These are phyloP conservation scores for Pseudocercospora pini-densiflorae DNA, from an alignment of 2,329 filamentous ascomycete species.

Conservation along the genomic window DNA sequence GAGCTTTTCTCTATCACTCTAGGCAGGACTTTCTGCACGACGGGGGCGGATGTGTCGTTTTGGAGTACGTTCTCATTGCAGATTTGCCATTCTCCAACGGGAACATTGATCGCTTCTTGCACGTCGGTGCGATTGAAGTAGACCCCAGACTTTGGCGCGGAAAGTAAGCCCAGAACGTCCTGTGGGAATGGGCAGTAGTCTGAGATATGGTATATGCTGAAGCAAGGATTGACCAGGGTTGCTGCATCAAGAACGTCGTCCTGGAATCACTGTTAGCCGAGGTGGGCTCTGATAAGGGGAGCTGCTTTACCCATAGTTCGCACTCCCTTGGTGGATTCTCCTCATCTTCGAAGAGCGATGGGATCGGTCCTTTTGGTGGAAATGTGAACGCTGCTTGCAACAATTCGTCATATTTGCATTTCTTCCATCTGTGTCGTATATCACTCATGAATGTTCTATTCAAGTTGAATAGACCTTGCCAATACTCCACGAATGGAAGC, in stretches of 20 bases:
- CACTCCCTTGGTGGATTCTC: neutral
- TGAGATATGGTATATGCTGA: constrained; percentile 40
- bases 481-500: constrained; percentile 65
- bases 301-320: neutral
- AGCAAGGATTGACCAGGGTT: constrained; percentile 38
- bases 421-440: constrained; percentile 55
- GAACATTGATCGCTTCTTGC: constrained; percentile 41
- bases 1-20: constrained; percentile 73
- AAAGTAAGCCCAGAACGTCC: neutral
- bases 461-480: constrained; percentile 64
- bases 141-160: neutral
- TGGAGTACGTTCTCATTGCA: constrained; percentile 57
- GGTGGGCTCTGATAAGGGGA: no score
- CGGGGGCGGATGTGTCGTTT: constrained; percentile 60
- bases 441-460: constrained; percentile 62
- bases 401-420: constrained; percentile 68
- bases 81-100: constrained; percentile 68
- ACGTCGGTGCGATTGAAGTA: constrained; percentile 44
- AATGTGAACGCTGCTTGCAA: constrained; percentile 67
- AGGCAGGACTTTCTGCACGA: constrained; percentile 64
- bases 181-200: constrained; percentile 33
- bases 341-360: constrained; percentile 38
- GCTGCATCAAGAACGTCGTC: constrained; percentile 58
- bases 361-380: constrained; percentile 68
- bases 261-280: constrained; percentile 21